phyloP scores from a whole-genome alignment of 2,329 filamentous ascomycete genomes.

The Leptodontidium sp. region DNA sequence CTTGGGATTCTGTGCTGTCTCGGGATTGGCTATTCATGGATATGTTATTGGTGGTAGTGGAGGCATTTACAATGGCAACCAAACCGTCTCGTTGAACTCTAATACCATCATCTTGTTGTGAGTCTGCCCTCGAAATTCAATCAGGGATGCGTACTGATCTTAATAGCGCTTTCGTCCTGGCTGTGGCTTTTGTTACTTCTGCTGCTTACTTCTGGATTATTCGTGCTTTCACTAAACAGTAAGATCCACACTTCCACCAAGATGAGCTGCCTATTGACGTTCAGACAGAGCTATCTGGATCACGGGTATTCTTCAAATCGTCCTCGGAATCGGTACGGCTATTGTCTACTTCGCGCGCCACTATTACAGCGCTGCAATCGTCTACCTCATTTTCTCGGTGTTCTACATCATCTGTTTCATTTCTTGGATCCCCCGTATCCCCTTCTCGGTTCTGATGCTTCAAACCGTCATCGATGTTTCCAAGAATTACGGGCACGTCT shows the following conservation, averaged over 20 bases:
- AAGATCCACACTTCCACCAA: slow-evolving; percentile 19
- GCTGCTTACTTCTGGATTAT: slow-evolving; percentile 80
- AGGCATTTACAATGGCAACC: slow-evolving; percentile 73
- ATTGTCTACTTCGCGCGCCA: slow-evolving; percentile 82
- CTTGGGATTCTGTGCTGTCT: slow-evolving; percentile 78
- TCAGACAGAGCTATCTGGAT: slow-evolving; percentile 78
- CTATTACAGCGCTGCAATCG: slow-evolving; percentile 85
- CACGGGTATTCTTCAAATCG: slow-evolving; percentile 87
- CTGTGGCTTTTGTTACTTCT: slow-evolving; percentile 76
- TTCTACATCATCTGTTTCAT: slow-evolving; percentile 86
- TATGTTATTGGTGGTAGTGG: slow-evolving; percentile 70
- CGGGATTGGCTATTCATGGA: slow-evolving; percentile 76
- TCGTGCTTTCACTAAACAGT: slow-evolving; percentile 80
- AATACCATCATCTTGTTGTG: slow-evolving; percentile 86
- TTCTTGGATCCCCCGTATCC: slow-evolving; percentile 89
- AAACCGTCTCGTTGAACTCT: slow-evolving; percentile 74
- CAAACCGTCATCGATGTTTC: slow-evolving; percentile 86
- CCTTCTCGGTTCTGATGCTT: slow-evolving; percentile 90
- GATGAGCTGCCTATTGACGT: not conserved
- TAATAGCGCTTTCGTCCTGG: slow-evolving; percentile 70
- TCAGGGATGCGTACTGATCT: not conserved
- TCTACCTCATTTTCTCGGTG: slow-evolving; percentile 83
- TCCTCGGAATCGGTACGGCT: slow-evolving; percentile 83
- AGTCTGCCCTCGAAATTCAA: slow-evolving; percentile 16
- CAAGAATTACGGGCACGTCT: slow-evolving; percentile 85